Evolutionary conservation across 192 early-diverging fungal species (phyloP).

Genomic region (Coemansia sp.): DNA sequence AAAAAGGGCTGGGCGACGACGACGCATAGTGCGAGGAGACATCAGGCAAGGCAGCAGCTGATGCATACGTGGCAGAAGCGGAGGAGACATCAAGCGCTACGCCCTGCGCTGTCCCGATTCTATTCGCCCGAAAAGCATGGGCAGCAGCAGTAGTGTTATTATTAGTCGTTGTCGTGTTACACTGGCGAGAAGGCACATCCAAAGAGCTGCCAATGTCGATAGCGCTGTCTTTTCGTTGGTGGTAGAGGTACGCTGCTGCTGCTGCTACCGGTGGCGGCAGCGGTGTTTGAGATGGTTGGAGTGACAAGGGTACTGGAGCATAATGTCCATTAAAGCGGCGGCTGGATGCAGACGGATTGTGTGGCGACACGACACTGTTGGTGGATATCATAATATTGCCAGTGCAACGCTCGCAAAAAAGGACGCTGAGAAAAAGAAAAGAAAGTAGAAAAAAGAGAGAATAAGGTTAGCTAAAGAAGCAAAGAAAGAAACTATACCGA

Average conservation of each 20-base stretch:
- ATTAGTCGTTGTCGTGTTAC: background rate
- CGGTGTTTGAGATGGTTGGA: background rate
- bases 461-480: background rate
- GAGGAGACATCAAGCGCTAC: background rate
- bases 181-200: background rate
- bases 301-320: background rate
- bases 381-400: slow-evolving; percentile 11
- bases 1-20: background rate
- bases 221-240: slow-evolving; percentile 8
- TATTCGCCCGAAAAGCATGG: background rate
- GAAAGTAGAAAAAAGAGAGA: background rate
- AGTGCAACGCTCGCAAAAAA: background rate
- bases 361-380: background rate
- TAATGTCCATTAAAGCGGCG: background rate
- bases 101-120: background rate
- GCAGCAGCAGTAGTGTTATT: background rate
- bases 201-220: background rate
- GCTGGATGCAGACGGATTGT: background rate
- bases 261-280: background rate
- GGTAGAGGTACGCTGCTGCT: background rate
- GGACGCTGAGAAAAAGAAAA: background rate
- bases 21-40: background rate
- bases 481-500: slow-evolving; percentile 1
- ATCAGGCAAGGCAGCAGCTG: background rate
- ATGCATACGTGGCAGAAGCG: slow-evolving; percentile 3